Evolutionary conservation across 2,329 filamentous ascomycete genomes (phyloP).

Genomic region (Botrytis aclada): DNA sequence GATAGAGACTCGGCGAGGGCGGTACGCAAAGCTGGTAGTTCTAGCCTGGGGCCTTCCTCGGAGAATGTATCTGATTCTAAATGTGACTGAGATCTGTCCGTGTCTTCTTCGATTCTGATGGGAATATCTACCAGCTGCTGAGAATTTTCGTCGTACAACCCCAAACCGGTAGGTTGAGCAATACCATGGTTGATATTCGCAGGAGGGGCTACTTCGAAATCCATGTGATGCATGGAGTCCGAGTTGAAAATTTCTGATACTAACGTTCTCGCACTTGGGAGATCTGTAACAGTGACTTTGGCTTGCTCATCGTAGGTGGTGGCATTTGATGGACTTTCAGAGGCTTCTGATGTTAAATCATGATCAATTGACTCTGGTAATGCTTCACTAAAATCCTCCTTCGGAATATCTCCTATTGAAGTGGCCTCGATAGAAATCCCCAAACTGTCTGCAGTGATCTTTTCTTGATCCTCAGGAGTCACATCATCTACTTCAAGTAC

Average conservation of each 20-base stretch:
- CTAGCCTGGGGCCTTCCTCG: conserved; percentile 24
- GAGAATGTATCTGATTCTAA: background rate
- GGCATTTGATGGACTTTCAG: background rate
- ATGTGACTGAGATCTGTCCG: background rate
- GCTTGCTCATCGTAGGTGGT: background rate
- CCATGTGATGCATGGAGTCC: background rate
- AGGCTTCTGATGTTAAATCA: conserved; percentile 23
- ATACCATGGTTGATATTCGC: background rate
- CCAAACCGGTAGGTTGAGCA: background rate
- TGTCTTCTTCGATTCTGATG: conserved; percentile 6
- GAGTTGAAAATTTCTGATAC: background rate
- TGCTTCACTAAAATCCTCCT: conserved; percentile 19
- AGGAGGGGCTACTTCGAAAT: background rate
- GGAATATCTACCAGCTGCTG: conserved; percentile 10
- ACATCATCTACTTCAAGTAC: conserved; percentile 1
- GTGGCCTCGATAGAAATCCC: conserved; percentile 26
- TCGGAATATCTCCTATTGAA: conserved; percentile 29
- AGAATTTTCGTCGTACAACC: conserved; percentile 1
- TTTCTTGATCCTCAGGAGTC: background rate
- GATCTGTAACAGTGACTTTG: background rate
- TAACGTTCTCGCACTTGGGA: background rate
- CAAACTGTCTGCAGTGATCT: conserved; percentile 26
- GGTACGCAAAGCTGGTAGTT: conserved; percentile 31
- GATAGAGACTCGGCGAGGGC: conserved; percentile 30
- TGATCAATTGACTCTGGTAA: conserved; percentile 1